Base-by-base conservation (phyloP, 352 stramenopile genomes). In the Phytopythium chamaehyphon region DNA sequence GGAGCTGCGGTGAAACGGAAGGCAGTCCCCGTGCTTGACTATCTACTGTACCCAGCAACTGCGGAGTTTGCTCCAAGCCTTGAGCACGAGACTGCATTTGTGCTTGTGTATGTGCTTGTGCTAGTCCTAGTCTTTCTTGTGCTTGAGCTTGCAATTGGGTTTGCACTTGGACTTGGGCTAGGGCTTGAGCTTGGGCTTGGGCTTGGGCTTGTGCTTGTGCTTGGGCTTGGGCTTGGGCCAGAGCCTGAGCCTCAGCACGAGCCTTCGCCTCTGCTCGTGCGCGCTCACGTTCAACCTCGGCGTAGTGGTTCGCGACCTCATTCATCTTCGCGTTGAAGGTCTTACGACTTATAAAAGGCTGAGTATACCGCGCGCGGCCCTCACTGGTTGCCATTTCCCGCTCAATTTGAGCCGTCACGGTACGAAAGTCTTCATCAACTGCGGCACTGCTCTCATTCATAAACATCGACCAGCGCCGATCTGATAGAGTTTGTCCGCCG, bases 391-490 rank as follows among this genome's bases (percentile, higher is more conserved):
- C 55, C 39, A 90, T 44, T 37, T 87, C 71, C 10, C 59, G 51
- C 3, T 63, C 57, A 51, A 92, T 92, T 16, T 55, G 42, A n/a
- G 60, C 65, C 9, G 79, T 92, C 26, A 68, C 55, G 16, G 69
- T 57, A 3, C 80, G 24, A 26, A 80, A 92, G 15, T 55, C 49
- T 10, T 59, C 45, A 24, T 88, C 66, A 16, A 88, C 16, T 6
- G 57, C 47, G n/a, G 68, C 73, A n/a, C 78, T 92, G 3, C 57
- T 64, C 18, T 69, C 65, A 22, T 83, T 77, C 33, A 92, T 45
- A 51, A 89, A 92, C 37, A 72, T 51, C 26, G 72, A 76, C 82
- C 82, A 92, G 19, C 75, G 57, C 36, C 61, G 59, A 38, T 76
- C 69, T 1, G 73, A 66, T n/a, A 59, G 70, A 6, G 58, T 68